Evolutionary conservation across 192 early-diverging fungal species (phyloP).

Genomic region (Mortierella alpina): DNA sequence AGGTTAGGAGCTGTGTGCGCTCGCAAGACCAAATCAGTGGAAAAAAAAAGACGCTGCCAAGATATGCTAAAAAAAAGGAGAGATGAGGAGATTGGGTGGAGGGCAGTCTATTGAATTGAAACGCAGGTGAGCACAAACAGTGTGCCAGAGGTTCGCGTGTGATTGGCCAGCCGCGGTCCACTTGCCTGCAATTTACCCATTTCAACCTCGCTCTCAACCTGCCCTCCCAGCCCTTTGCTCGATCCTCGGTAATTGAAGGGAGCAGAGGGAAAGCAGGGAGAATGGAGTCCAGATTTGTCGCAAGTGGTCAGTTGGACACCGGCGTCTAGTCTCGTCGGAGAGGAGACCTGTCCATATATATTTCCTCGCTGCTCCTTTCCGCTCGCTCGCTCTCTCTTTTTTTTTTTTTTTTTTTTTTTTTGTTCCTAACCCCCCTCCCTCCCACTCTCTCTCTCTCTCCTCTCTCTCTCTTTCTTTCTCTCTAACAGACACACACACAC

Average conservation of each 20-base stretch:
- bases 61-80: no score
- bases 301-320: slow-evolving; percentile 26
- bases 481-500: background rate
- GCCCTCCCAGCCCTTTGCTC: background rate
- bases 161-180: background rate
- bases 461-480: background rate
- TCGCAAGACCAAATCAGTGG: no score
- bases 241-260: slow-evolving; percentile 21
- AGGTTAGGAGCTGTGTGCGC: no score
- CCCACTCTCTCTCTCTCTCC: background rate
- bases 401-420: slow-evolving; percentile 7
- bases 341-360: background rate
- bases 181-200: slow-evolving; percentile 21
- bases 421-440: background rate
- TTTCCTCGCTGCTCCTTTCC: background rate
- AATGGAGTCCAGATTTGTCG: slow-evolving; percentile 23
- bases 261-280: background rate
- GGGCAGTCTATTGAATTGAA: no score
- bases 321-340: background rate
- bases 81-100: no score
- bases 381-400: background rate
- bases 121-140: no score
- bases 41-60: no score
- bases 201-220: background rate
- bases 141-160: no score